Evolutionary conservation across 1,284 basidiomycete genomes (phyloP), one percentile per base, ranked within the genome.

Genomic region (Microbotryomycetes sp.): DNA sequence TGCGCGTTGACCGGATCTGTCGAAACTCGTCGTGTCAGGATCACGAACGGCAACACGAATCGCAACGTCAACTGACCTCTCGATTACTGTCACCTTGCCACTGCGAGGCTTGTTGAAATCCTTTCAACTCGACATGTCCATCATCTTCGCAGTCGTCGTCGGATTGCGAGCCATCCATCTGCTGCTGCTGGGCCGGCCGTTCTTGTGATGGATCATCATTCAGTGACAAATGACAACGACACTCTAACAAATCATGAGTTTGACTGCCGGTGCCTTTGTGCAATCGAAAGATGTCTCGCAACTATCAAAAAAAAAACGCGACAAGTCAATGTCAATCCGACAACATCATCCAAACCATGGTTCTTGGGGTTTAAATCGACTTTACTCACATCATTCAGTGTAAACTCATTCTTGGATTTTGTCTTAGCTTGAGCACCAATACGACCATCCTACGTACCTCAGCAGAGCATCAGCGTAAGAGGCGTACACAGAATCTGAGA

Each of bases 201-300:
- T 65, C 68, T 25, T 64, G 60, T 12, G 54, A 54, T 4, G 56
- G 54, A 4, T 51, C 62, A 29, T 66, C 70, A 53, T 68, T 68
- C 19, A 60, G 60, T 29, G 56, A 15, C 25, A 55, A 59, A 60
- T 61, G 67, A 56, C 72, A 73, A 6, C 52, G 47, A 30, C 74
- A 77, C 5, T 67, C 66, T 9, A 72, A 73, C 71, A 76, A 72
- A 74, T 81, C 91, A 70, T 96, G 96, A 2, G 94, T 97, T 62
- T 93, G 87, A 77, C 92, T 97, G 3, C 81, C 77, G 0, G 92
- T 94, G 56, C 86, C 79, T 0, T 82, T 78, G 75, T 94, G 85
- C 45, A 97, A 79, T 7, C 85, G 86, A 77, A 98, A 99, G 67
- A 99, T 89, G 73, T 93, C 91, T 52, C 85, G 84, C 28, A 96